Conservation (phyloP, 2,329 filamentous ascomycete genomes). For the Colletotrichum navitas region DNA sequence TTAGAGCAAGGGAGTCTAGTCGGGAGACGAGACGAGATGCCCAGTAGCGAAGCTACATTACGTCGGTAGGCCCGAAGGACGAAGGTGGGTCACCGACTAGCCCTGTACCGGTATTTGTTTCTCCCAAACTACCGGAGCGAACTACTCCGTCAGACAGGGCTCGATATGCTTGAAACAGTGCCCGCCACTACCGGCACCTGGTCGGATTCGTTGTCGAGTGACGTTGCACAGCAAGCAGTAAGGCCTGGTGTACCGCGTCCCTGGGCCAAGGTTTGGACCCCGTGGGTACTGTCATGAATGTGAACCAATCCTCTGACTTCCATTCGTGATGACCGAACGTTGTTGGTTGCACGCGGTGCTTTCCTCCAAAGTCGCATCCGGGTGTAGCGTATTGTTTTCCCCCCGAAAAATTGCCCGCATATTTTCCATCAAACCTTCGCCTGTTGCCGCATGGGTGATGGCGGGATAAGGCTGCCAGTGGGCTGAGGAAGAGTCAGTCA, state of each 20-base stretch:
- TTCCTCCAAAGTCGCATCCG: conserved; percentile 1
- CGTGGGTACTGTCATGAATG: conserved; percentile 3
- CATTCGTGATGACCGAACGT: conserved; percentile 4
- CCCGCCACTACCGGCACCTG: background rate
- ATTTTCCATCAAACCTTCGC: conserved; percentile 17
- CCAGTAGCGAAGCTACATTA: background rate
- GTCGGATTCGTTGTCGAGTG: background rate
- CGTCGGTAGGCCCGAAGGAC: background rate
- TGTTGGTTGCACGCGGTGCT: conserved; percentile 24
- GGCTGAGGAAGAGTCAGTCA: conserved; percentile 1
- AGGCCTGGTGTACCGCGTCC: background rate
- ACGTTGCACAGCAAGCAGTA: conserved; percentile 10
- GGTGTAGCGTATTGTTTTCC: background rate
- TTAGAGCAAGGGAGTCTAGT: background rate
- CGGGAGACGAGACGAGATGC: background rate
- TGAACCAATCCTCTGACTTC: background rate
- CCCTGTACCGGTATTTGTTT: background rate
- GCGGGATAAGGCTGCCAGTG: conserved; percentile 26
- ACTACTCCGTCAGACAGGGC: background rate
- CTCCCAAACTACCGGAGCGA: background rate
- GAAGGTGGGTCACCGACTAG: background rate
- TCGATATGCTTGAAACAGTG: background rate
- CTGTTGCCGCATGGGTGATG: conserved; percentile 29
- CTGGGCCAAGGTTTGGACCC: background rate
- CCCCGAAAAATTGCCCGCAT: conserved; percentile 17